These are phyloP conservation scores for Tylopilus subfusipes DNA, from an alignment of 768 basidiomycete species.

Conservation along the genomic window DNA sequence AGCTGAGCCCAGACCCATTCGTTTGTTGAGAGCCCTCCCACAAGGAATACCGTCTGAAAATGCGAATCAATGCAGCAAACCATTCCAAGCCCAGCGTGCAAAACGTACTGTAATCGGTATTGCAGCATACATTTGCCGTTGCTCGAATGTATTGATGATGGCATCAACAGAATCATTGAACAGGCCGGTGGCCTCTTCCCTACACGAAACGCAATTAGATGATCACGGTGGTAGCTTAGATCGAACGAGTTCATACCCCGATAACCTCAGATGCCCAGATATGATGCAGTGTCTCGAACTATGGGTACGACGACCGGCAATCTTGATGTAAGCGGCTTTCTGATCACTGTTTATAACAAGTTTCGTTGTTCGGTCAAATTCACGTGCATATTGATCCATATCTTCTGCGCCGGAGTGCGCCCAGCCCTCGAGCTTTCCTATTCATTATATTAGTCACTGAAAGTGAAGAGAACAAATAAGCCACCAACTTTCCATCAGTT, in stretches of 20 bases:
- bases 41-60: slow-evolving; percentile 10
- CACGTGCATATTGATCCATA: background rate
- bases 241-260: slow-evolving; percentile 8
- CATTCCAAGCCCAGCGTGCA: no score
- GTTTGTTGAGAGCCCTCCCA: slow-evolving; percentile 11
- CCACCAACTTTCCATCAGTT: background rate
- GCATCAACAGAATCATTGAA: slow-evolving; percentile 10
- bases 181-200: slow-evolving; percentile 11
- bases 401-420: background rate
- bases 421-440: slow-evolving; percentile 5
- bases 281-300: background rate
- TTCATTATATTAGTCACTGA: background rate
- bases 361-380: slow-evolving; percentile 1
- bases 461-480: background rate
- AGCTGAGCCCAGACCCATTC: slow-evolving; percentile 11
- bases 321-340: slow-evolving; percentile 7
- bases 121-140: background rate
- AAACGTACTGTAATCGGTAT: slow-evolving; percentile 1
- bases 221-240: no score
- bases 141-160: slow-evolving; percentile 10
- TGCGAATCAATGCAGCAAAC: no score
- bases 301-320: background rate
- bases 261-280: slow-evolving; percentile 8
- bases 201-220: no score
- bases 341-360: background rate